Base-by-base conservation (phyloP, 73 alveolate genomes). In the Stentor roeselii region DNA sequence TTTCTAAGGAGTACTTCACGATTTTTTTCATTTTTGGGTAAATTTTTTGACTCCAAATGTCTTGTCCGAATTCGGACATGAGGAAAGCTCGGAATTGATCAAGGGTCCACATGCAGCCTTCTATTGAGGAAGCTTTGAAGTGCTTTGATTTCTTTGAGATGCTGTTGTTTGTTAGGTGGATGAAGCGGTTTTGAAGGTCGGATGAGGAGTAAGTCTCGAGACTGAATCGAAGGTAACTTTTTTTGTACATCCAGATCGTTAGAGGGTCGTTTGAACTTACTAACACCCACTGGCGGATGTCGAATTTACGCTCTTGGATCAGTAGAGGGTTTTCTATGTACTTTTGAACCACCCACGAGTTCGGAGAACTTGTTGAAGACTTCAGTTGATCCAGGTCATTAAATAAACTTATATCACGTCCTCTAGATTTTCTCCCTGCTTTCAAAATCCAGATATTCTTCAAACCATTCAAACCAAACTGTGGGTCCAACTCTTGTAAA, bases 31-130 rank as follows among this genome's bases (percentile, higher is more conserved):
- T 87, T 85, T 95, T 84, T 60, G 95, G 95, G 86, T 93, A 88
- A 2, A 97, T 86, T 50, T 60, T 83, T 31, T 92, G 96, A 39
- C 89, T 94, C 92, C 95, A 97, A 39, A 88, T 95, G 77, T 94
- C 99, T 82, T 90, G 88, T 14, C 98, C 97, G 75, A 90, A n/a
- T n/a, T n/a, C n/a, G n/a, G n/a, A n/a, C 78, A 39, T 75, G 42
- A 96, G 92, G 83, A 87, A 93, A 35, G 86, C 92, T 30, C 85
- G 86, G 84, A 94, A 92, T 76, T 93, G 91, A 30, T 91, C 98
- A 32, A 67, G 75, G 82, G 82, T 87, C 98, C 98, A 93, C 99
- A 97, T 97, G 86, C 94, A 95, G 6, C 99, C 99, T 67, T 94
- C 98, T 35, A 96, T 95, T 34, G 92, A 95, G 39, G 93, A 78